Conservation (phyloP, 2,329 filamentous ascomycete species). For the Botrytis pseudocinerea region DNA sequence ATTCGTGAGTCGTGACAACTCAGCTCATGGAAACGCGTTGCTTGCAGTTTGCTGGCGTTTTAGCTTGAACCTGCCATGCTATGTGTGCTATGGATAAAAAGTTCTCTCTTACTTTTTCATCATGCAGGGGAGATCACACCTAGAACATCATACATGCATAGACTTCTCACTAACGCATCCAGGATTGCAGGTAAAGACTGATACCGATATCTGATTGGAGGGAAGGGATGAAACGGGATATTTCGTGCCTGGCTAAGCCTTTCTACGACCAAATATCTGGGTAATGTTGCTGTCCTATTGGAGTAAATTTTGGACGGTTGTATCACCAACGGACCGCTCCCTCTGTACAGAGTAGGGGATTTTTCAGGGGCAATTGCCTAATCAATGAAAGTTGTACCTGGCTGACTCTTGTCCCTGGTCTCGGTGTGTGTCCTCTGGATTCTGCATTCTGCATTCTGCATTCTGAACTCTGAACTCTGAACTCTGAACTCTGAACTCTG, state of each 20-base stretch:
- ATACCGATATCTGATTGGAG: background rate
- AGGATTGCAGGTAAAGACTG: background rate
- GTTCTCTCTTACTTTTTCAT: background rate
- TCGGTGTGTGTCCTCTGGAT: background rate
- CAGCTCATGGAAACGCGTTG: background rate
- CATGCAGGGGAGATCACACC: slow-evolving; percentile 8
- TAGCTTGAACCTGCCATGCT: background rate
- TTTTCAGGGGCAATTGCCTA: slow-evolving; percentile 12
- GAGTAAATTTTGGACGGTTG: background rate
- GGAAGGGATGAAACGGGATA: background rate
- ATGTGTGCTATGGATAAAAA: background rate
- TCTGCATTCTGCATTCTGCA: too few species aligned
- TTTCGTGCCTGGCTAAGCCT: slow-evolving; percentile 10
- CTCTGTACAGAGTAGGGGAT: background rate
- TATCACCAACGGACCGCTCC: background rate
- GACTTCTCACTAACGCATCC: background rate
- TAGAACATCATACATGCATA: background rate
- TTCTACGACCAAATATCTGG: background rate
- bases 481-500: too few species aligned
- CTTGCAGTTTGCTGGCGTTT: background rate
- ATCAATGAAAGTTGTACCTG: background rate
- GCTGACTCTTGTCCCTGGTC: background rate
- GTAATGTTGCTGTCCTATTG: background rate
- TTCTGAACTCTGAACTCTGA: too few species aligned
- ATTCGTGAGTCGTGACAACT: background rate